Percentiles rank a stretch among this genome's conserved stretches.
These are phyloP conservation scores for Pyrus pyrifolia DNA, from an alignment of 306 rosid species.

Conservation along the genomic window DNA sequence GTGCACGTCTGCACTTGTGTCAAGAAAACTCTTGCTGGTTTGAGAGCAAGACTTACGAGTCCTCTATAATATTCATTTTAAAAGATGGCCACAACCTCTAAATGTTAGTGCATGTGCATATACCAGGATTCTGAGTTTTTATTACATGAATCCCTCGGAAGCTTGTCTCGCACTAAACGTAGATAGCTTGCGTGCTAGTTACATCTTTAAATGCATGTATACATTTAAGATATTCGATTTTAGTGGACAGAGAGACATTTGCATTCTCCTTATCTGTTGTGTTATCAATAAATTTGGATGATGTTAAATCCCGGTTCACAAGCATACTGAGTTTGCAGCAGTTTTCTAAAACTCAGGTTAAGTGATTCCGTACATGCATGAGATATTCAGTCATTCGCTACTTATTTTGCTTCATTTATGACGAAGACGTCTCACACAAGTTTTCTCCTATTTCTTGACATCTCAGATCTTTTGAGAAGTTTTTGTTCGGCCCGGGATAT, in stretches of 20 bases:
- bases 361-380: neutral
- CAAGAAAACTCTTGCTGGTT: neutral
- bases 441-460: neutral
- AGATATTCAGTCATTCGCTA: neutral
- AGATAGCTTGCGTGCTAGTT: neutral
- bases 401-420: neutral
- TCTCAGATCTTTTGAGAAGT: neutral
- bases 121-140: neutral
- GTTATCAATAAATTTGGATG: neutral
- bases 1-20: neutral
- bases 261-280: neutral
- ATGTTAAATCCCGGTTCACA: neutral
- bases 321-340: neutral
- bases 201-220: neutral
- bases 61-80: neutral
- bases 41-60: neutral
- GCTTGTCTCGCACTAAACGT: no score
- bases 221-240: neutral
- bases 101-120: neutral
- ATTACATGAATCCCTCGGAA: neutral
- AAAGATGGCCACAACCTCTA: neutral
- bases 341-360: neutral
- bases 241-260: neutral
- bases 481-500: conserved; percentile 1
- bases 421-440: neutral